phyloP scores from a whole-genome alignment of 164 flowering plant species.

The Taxillus chinensis region DNA sequence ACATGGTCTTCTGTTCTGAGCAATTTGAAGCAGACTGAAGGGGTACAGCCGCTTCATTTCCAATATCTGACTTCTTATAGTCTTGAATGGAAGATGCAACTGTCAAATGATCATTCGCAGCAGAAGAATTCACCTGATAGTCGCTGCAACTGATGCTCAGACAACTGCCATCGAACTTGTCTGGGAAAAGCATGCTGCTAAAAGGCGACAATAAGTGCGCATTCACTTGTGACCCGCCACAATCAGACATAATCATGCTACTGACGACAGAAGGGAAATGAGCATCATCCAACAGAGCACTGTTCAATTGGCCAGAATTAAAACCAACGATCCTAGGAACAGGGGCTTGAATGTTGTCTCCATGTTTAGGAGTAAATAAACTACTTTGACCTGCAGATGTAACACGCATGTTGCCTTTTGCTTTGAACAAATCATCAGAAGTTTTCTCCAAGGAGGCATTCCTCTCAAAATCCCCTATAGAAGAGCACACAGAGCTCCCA shows the following conservation, averaged over 20 bases:
- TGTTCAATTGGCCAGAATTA: constrained; percentile 25
- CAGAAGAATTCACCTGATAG: constrained; percentile 9
- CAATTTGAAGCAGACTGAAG: constrained; percentile 20
- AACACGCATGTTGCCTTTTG: constrained; percentile 18
- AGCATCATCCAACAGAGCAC: constrained; percentile 11
- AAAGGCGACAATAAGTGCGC: constrained; percentile 71
- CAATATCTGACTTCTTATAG: constrained; percentile 51
- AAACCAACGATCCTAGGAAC: constrained; percentile 69
- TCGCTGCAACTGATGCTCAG: constrained; percentile 29
- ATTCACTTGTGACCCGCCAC: constrained; percentile 38
- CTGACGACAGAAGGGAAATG: constrained; percentile 15
- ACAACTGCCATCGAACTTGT: constrained; percentile 35
- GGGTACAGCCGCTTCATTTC: constrained; percentile 19
- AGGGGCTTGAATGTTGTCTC: constrained; percentile 35
- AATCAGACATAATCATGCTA: constrained; percentile 18
- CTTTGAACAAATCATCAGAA: constrained; percentile 15
- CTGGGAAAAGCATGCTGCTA: constrained; percentile 31
- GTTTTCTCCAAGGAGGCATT: constrained; percentile 28
- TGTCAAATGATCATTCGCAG: constrained; percentile 1
- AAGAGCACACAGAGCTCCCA: constrained; percentile 21
- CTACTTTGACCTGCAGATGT: constrained; percentile 23
- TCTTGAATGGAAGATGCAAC: constrained; percentile 23
- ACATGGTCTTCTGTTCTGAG: constrained; percentile 21
- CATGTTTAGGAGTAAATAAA: constrained; percentile 21
- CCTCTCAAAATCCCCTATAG: constrained; percentile 27